phyloP scores from a whole-genome alignment of 108 stramenopile genomes.

The Nitzschia sp. region DNA sequence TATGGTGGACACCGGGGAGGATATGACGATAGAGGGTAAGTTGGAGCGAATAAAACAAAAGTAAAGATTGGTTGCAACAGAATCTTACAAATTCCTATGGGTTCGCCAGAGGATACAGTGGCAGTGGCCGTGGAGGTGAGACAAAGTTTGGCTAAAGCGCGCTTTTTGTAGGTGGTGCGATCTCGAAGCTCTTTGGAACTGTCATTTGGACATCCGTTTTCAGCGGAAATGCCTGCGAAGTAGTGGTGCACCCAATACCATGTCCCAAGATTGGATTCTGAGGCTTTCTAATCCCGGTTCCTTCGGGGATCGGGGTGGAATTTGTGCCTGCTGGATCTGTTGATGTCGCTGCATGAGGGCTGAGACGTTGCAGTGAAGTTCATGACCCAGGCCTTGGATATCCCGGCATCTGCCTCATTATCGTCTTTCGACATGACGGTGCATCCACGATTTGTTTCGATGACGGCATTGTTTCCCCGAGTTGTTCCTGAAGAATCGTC shows the following conservation, averaged over 20 bases:
- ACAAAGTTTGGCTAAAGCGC: too few species aligned
- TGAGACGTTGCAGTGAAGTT: neutral
- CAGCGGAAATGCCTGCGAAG: neutral
- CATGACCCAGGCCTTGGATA: neutral
- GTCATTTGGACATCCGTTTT: neutral
- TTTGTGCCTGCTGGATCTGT: neutral
- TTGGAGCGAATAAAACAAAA: neutral
- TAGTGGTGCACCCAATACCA: neutral
- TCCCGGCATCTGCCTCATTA: neutral
- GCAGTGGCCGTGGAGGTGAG: constrained; percentile 29
- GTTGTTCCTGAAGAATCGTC: neutral
- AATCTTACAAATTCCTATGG: neutral
- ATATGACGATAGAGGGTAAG: constrained; percentile 28
- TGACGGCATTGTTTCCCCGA: neutral
- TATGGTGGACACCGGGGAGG: constrained; percentile 28
- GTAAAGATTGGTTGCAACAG: neutral
- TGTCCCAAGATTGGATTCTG: constrained; percentile 4
- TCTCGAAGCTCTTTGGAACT: neutral
- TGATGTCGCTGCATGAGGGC: neutral
- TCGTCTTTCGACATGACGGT: neutral
- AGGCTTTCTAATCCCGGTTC: neutral
- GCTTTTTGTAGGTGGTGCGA: neutral
- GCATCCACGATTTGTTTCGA: neutral
- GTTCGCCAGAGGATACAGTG: constrained; percentile 24
- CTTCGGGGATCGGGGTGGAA: neutral